Conservation (phyloP, 2,329 filamentous ascomycete species). For the Anisogramma anomala region DNA sequence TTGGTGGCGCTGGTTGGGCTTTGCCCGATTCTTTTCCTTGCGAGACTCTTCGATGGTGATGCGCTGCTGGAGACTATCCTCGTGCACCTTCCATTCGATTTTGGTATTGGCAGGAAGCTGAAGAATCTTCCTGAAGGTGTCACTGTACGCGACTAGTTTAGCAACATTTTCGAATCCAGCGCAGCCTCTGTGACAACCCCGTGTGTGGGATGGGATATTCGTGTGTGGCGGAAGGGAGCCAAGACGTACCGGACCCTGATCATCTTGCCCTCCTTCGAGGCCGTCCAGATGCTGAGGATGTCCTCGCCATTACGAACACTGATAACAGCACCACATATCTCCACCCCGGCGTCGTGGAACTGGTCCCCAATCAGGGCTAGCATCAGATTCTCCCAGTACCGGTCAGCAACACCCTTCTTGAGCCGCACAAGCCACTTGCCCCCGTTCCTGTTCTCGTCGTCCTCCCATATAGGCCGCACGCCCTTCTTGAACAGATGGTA, state of each 20-base stretch:
- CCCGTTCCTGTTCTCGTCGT: slow-evolving; percentile 89
- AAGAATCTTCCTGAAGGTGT: slow-evolving; percentile 86
- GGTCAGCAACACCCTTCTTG: slow-evolving; percentile 93
- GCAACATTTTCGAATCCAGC: too few species aligned
- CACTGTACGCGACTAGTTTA: too few species aligned
- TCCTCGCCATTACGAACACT: slow-evolving; percentile 94
- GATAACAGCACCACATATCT: slow-evolving; percentile 88
- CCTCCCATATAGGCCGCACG: slow-evolving; percentile 95
- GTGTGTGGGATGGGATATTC: too few species aligned
- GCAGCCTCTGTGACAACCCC: too few species aligned
- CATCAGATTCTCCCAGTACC: slow-evolving; percentile 92
- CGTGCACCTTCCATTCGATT: slow-evolving; percentile 91
- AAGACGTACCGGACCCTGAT: slow-evolving; percentile 79
- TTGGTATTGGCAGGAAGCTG: slow-evolving; percentile 78
- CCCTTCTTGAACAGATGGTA: slow-evolving; percentile 98
- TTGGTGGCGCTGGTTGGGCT: too few species aligned
- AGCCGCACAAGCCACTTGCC: slow-evolving; percentile 96
- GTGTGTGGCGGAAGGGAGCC: too few species aligned
- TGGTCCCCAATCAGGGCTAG: slow-evolving; percentile 88
- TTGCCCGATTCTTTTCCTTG: slow-evolving; percentile 84
- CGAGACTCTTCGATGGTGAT: slow-evolving; percentile 83
- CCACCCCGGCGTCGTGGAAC: slow-evolving; percentile 82
- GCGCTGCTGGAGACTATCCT: slow-evolving; percentile 87
- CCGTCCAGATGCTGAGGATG: slow-evolving; percentile 95
- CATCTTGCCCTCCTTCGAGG: slow-evolving; percentile 83